phyloP scores from a whole-genome alignment of 2,329 filamentous ascomycete species.

The Aureobasidium sp. region DNA sequence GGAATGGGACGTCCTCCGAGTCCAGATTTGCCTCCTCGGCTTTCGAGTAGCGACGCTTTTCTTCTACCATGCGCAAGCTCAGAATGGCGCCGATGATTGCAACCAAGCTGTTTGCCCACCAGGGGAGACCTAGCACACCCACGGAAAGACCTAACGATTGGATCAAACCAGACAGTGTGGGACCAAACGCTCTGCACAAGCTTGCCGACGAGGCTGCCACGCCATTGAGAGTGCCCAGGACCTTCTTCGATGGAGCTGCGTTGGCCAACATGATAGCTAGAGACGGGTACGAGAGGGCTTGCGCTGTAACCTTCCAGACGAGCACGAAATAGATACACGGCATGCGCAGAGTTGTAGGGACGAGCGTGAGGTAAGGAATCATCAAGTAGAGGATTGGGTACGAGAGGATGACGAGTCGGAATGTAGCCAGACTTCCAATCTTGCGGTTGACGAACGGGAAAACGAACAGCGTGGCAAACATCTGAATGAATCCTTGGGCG shows the following conservation, averaged over 20 bases:
- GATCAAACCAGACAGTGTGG: conserved; percentile 76
- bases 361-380: conserved; percentile 80
- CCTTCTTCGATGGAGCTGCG: conserved; percentile 72
- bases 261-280: conserved; percentile 86
- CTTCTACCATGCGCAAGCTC: conserved; percentile 58
- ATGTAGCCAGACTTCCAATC: conserved; percentile 72
- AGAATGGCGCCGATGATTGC: conserved; percentile 67
- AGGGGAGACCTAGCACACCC: conserved; percentile 81
- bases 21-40: conserved; percentile 7
- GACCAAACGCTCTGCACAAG: conserved; percentile 79
- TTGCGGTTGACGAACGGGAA: conserved; percentile 71
- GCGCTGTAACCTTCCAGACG: conserved; percentile 87
- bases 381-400: conserved; percentile 85
- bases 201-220: conserved; percentile 87
- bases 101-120: conserved; percentile 82
- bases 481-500: conserved; percentile 80
- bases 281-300: conserved; percentile 84
- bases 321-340: conserved; percentile 69
- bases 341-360: conserved; percentile 65
- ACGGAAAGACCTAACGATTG: conserved; percentile 72
- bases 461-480: conserved; percentile 75
- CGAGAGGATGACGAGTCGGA: conserved; percentile 69
- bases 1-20: neutral
- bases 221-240: conserved; percentile 88
- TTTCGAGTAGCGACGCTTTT: conserved; percentile 21